Conservation (phyloP, 1,139 yeast species). For the Hansenula sp. region DNA sequence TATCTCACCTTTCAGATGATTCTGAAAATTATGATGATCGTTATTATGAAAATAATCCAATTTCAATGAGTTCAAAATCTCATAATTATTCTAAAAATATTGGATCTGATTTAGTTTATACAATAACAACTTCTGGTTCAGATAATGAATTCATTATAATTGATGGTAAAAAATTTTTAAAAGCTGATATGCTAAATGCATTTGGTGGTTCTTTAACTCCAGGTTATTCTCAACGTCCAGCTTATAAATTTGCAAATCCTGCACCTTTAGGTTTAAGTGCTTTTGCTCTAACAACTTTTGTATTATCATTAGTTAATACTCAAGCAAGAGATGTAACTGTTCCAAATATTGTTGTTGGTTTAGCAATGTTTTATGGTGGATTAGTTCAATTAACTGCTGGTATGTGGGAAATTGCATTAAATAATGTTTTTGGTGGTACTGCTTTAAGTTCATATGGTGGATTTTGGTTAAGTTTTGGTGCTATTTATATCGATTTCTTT, state of each 20-base stretch:
- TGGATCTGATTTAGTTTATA: constrained; percentile 11
- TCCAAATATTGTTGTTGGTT: constrained; percentile 50
- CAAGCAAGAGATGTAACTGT: constrained; percentile 54
- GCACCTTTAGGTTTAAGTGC: constrained; percentile 84
- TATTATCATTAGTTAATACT: constrained; percentile 61
- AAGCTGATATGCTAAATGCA: constrained; percentile 46
- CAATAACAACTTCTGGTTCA: constrained; percentile 28
- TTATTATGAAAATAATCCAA: constrained; percentile 6
- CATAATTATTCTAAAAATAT: not conserved
- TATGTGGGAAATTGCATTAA: constrained; percentile 69
- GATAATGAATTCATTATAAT: constrained; percentile 51
- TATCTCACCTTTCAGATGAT: constrained; percentile 13
- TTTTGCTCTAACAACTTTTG: constrained; percentile 82
- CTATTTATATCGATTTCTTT: constrained; percentile 67
- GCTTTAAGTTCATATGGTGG: constrained; percentile 83
- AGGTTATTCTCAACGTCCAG: constrained; percentile 45
- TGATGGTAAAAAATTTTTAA: constrained; percentile 56
- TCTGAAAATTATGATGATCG: constrained; percentile 7
- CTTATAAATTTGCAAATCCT: constrained; percentile 78
- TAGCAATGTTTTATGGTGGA: constrained; percentile 71
- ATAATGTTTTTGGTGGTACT: constrained; percentile 89
- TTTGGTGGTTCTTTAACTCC: constrained; percentile 59
- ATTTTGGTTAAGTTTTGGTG: constrained; percentile 80
- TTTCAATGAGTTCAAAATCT: not conserved
- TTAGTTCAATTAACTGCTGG: constrained; percentile 68